Evolutionary conservation across 768 basidiomycete genomes (phyloP).

Genomic region (Fomitopsis pulvina): DNA sequence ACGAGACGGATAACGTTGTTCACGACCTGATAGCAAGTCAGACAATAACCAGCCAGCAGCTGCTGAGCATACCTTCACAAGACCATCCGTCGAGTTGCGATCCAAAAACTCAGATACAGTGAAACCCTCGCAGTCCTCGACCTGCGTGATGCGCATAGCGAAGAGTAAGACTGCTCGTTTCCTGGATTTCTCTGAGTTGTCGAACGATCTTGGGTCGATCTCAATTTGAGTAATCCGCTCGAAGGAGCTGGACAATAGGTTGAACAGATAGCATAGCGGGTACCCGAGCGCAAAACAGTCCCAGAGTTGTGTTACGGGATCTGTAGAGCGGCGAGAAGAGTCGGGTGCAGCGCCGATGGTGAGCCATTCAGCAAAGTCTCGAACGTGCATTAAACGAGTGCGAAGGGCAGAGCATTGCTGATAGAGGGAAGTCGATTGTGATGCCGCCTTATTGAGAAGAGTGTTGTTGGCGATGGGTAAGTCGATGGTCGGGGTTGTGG

Average conservation of each 20-base stretch:
- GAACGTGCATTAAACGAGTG: conserved; percentile 70
- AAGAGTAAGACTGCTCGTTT: conserved; percentile 91
- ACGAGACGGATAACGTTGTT: conserved; percentile 85
- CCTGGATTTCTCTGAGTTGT: conserved; percentile 72
- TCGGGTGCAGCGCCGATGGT: conserved; percentile 41
- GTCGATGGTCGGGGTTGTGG: conserved; percentile 59
- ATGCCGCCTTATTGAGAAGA: conserved; percentile 88
- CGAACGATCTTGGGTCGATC: conserved; percentile 59
- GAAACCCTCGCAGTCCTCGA: conserved; percentile 74
- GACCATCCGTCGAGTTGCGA: conserved; percentile 84
- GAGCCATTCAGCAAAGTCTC: conserved; percentile 67
- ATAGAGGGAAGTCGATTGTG: conserved; percentile 82
- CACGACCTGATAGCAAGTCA: conserved; percentile 53
- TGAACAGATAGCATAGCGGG: conserved; percentile 93
- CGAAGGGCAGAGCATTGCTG: conserved; percentile 84
- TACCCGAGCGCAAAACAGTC: conserved; percentile 90
- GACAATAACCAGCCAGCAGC: conserved; percentile 1
- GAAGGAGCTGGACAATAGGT: conserved; percentile 61
- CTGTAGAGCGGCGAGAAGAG: conserved; percentile 67
- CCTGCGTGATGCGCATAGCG: conserved; percentile 76
- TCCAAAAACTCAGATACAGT: conserved; percentile 90
- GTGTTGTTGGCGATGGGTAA: conserved; percentile 73
- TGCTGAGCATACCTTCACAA: conserved; percentile 73
- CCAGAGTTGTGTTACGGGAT: conserved; percentile 94
- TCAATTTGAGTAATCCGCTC: conserved; percentile 43